Evolutionary conservation across 2,329 filamentous ascomycete genomes (phyloP), one percentile per base, ranked within the genome.

Genomic region (Cladosporium austrohemisphaericum): DNA sequence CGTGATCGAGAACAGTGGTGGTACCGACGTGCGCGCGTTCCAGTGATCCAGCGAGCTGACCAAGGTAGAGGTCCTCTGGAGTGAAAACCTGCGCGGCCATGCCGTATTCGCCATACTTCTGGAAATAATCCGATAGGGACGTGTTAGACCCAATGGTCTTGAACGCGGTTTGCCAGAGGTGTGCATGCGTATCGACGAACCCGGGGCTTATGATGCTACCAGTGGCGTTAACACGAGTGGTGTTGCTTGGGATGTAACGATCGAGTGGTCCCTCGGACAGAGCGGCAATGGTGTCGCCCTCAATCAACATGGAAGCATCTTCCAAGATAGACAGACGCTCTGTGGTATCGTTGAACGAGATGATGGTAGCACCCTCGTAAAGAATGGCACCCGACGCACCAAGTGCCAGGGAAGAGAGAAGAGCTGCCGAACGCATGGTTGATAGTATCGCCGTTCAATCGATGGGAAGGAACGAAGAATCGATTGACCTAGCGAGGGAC

Each of bases 131-230:
- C 4, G 70, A 62, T 13, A 79, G 60, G 0, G 69, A 76, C 0
- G 73, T 74, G 55, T 81, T 78, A 6, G 76, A 73, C 1, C 55
- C 73, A 1, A 81, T 56, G 0, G 77, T 79, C 56, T 76, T 78
- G 56, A 74, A 72, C 8, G 69, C 74, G 0, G 78, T 80, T 57
- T 81, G 76, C 79, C 78, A 80, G 0, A 72, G 69, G 52, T 79
- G 76, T 2, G 44, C 38, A 54, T 81, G 78, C 0, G 77, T 80
- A 60, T 81, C 75, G 50, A 81, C 67, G 60, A 81, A 80, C 7
- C 79, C 78, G 0, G 77, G 75, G 0, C 71, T 71, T 44, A 80
- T 67, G 51, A 80, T 80, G 56, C 78, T 76, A 45, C 71, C 66
- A 0, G 68, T 69, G 31, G 71, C 72, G 53, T 81, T 71, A n/a